These are phyloP conservation scores for Suillus hirtellus DNA, from an alignment of 768 basidiomycete species.

Conservation along the genomic window DNA sequence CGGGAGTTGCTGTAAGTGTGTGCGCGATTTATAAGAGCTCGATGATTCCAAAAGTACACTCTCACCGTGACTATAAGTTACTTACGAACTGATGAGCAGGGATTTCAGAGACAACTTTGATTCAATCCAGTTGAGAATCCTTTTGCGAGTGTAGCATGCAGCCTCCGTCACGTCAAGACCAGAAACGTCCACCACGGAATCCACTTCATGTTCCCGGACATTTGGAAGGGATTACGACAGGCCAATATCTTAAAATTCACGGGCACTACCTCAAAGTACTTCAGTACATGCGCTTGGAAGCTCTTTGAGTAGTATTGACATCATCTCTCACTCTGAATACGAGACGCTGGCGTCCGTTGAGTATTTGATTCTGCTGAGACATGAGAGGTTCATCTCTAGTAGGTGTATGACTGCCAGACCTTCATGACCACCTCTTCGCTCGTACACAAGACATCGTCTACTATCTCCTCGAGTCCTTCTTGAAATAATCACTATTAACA, in stretches of 20 bases:
- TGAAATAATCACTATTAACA: conserved; percentile 87
- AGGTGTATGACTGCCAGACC: not conserved
- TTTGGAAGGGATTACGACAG: not conserved
- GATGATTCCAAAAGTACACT: not conserved
- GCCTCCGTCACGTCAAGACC: not conserved
- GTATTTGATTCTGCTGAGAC: not conserved
- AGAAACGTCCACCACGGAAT: not conserved
- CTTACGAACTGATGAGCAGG: not conserved
- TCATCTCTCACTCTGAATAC: not conserved
- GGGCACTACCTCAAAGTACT: not conserved
- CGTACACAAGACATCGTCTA: conserved; percentile 6
- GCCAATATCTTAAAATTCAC: not conserved
- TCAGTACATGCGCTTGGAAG: not conserved
- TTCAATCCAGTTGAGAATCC: not conserved
- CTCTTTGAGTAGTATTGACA: not conserved
- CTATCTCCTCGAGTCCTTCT: conserved; percentile 47
- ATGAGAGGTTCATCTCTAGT: conserved; percentile 5
- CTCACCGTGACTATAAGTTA: not conserved
- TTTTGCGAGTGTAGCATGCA: not conserved
- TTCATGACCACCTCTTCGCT: conserved; percentile 1
- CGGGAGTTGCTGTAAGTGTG: not conserved
- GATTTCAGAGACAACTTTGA: not conserved
- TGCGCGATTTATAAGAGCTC: not conserved
- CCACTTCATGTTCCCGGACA: not conserved
- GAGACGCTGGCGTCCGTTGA: not conserved